Evolutionary conservation across 257 asterid genomes (phyloP).

Genomic region (Fraxinus cuspidata): DNA sequence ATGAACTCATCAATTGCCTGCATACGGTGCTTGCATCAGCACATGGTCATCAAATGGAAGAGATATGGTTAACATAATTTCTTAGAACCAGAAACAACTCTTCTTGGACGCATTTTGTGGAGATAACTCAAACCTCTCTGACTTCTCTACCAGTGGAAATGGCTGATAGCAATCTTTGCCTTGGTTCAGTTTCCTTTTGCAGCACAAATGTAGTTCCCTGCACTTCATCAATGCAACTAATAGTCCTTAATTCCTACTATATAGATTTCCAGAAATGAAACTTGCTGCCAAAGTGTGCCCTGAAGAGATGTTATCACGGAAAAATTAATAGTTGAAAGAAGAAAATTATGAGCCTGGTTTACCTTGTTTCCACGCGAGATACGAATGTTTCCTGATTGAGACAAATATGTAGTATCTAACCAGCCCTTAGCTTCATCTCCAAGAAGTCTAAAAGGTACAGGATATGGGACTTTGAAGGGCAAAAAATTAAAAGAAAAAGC

Average conservation of each 20-base stretch:
- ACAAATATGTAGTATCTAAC: slow-evolving; percentile 91
- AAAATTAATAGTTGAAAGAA: slow-evolving; percentile 4
- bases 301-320: not conserved
- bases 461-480: slow-evolving; percentile 92
- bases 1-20: slow-evolving; percentile 77
- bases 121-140: slow-evolving; percentile 51
- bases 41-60: slow-evolving; percentile 12
- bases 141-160: slow-evolving; percentile 60
- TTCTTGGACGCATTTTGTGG: not conserved
- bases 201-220: slow-evolving; percentile 99
- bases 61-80: not conserved
- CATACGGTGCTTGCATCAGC: not conserved
- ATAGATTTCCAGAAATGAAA: not conserved
- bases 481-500: slow-evolving; percentile 79
- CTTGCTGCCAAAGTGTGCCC: not conserved
- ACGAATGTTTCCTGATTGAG: slow-evolving; percentile 80
- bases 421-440: slow-evolving; percentile 99
- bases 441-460: slow-evolving; percentile 86
- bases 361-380: slow-evolving; percentile 97
- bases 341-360: slow-evolving; percentile 18
- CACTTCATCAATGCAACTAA: slow-evolving; percentile 58
- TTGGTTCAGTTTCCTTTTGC: slow-evolving; percentile 78
- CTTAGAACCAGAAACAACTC: not conserved
- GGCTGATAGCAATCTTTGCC: slow-evolving; percentile 71
- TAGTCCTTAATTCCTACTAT: slow-evolving; percentile 45